A percentile compares a stretch with the other conserved stretches of the same genome.
Evolutionary conservation across 768 basidiomycete species (phyloP).

Genomic region (Suillus luteus): DNA sequence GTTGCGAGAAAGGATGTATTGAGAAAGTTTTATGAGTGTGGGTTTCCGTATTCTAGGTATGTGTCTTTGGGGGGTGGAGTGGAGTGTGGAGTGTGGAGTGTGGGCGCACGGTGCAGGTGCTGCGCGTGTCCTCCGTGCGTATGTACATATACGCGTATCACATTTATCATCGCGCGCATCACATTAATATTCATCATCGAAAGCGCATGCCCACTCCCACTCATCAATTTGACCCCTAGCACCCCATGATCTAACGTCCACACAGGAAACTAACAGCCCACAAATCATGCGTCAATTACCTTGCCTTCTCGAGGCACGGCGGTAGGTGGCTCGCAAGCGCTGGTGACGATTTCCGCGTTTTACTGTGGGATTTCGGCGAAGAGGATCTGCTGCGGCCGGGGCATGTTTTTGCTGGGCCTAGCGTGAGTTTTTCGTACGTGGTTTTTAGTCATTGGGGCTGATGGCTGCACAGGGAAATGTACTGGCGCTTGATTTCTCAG

Average conservation of each 20-base stretch:
- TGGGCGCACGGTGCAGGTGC: neutral
- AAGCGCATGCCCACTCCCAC: neutral
- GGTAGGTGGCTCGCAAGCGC: slow-evolving; percentile 68
- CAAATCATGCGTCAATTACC: slow-evolving; percentile 64
- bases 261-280: slow-evolving; percentile 45
- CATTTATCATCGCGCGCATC: neutral
- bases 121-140: neutral
- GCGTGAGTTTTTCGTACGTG: slow-evolving; percentile 21
- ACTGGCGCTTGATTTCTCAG: slow-evolving; percentile 71
- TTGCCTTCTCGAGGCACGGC: slow-evolving; percentile 59
- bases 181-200: neutral
- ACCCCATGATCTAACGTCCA: slow-evolving; percentile 3
- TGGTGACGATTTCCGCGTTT: slow-evolving; percentile 61
- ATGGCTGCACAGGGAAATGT: slow-evolving; percentile 57
- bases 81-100: neutral
- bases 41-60: slow-evolving; percentile 40
- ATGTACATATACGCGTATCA: neutral
- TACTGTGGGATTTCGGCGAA: slow-evolving; percentile 70
- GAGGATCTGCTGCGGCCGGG: slow-evolving; percentile 50
- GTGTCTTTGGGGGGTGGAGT: neutral
- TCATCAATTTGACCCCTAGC: neutral
- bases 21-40: slow-evolving; percentile 23
- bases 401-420: slow-evolving; percentile 48
- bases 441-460: slow-evolving; percentile 5
- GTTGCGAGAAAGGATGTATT: slow-evolving; percentile 24